Conservation (phyloP, 2,329 filamentous ascomycete genomes). For the Fusarium haematococcum region DNA sequence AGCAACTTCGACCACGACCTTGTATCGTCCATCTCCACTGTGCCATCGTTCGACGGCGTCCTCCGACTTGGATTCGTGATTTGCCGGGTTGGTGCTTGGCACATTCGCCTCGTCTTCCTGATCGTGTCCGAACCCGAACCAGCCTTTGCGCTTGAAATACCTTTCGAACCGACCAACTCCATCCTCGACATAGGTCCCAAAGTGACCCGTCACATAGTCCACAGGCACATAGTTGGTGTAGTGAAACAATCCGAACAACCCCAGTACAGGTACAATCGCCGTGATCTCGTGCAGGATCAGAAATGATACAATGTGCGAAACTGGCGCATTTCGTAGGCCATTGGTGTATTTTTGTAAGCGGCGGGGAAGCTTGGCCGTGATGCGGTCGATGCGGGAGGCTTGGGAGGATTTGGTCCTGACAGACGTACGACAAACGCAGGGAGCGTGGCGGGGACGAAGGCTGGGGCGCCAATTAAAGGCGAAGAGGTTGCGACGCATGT, state of each 20-base stretch:
- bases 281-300: conserved; percentile 93
- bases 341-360: conserved; percentile 77
- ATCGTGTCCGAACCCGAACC: conserved; percentile 73
- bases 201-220: conserved; percentile 61
- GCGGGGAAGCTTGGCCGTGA: conserved; percentile 69
- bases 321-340: conserved; percentile 79
- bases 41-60: conserved; percentile 53
- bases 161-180: conserved; percentile 80
- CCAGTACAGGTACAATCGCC: conserved; percentile 82
- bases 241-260: conserved; percentile 82
- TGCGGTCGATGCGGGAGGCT: conserved; percentile 55
- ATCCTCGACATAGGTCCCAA: conserved; percentile 64
- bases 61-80: conserved; percentile 33
- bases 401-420: conserved; percentile 45
- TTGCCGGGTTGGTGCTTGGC: neutral
- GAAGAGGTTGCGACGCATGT: conserved; percentile 44
- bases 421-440: conserved; percentile 8
- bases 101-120: conserved; percentile 18
- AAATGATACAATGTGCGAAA: conserved; percentile 88
- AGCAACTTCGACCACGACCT: conserved; percentile 76
- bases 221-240: conserved; percentile 80
- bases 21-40: conserved; percentile 60
- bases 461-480: conserved; percentile 37
- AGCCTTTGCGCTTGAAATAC: conserved; percentile 83
- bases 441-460: conserved; percentile 21